Base-by-base conservation (phyloP, 306 rosid genomes). In the Ziziphus jujuba region DNA sequence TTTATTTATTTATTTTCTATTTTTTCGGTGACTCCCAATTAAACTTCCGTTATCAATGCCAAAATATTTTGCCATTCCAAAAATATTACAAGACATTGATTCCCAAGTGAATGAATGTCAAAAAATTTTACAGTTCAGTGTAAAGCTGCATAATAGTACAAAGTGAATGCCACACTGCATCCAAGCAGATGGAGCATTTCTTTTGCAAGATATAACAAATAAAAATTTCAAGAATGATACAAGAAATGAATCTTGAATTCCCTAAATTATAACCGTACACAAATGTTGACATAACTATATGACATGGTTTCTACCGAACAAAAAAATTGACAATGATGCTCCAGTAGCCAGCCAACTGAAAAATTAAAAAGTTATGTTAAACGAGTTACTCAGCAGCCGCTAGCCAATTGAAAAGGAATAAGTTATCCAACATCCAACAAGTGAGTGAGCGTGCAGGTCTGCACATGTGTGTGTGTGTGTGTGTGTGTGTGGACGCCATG, bases 331-430 rank as follows among this genome's bases (percentile, higher is more conserved):
- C 45, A 31, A 90, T 51, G 19, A 89, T 76, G 38, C 55, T 70
- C 60, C 82, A 79, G 82, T 92, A 89, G 76, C 63, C 86, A 16
- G 79, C 80, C 75, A 92, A 73, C 97, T 92, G 93, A 77, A 84
- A 82, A 66, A 24, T 59, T 56, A 66, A 45, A 44, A 49, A 28
- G n/a, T 50, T 59, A 48, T 19, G 65, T 50, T 19, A 54, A 65
- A 53, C 54, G 68, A 63, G 65, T 68, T 48, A 60, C 50, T 54
- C 62, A 63, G 71, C 52, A 66, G 25, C 23, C 25, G 59, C 28
- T n/a, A 76, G 68, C 52, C 47, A 59, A 77, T 23, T 55, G 75
- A 66, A 4, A 73, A 61, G 53, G 55, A 56, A 36, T 33, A 69
- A 63, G 15, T 48, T 34, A 48, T 64, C 70, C 65, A 63, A 38